Base-by-base conservation (phyloP, 2,329 filamentous ascomycete genomes). In the Xylaria sp. region DNA sequence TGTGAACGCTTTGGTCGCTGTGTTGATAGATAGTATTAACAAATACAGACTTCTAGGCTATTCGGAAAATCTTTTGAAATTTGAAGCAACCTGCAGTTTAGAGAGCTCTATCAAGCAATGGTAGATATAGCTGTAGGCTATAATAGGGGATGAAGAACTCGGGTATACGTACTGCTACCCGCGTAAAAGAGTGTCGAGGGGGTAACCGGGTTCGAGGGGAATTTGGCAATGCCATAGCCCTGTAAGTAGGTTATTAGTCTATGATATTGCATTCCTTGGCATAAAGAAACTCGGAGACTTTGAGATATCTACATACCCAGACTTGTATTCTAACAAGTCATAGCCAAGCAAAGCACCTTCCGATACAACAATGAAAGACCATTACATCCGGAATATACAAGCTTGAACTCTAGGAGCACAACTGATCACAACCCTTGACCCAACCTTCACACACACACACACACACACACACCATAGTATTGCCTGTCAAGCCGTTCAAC, bases 1-100 rank as follows among this genome's bases (percentile, higher is more conserved):
- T 2, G 79, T 81, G 61, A 82, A 77, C 4, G 78, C 77, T 64
- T 85, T 85, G 43, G 80, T 81, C 2, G 76, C 29, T 34, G 29
- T 34, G 29, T 3, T 7, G 3, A 13, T 13, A 13, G 4, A 34
- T 11, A 13, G 9, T 7, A 13, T 34, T 13, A 34, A 13, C 16
- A 34, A 7, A 13, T 7, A 13, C 9, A 34, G 4, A 34, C 16
- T 13, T 34, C 16, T 13, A 34, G 9, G 11, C 11, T 13, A 34
- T 34, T 34, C 16, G 24, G 24, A 26, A 11, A 26, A 34, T 7
- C 29, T 13, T 34, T 34, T 4, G 16, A 34, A 3, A 7, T 13
- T 34, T 13, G 9, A 13, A 34, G 16, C 11, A 34, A 34, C 11
- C 16, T 26, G 11, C 6, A 26, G 6, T 26, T 11, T 11, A 11